phyloP scores from a whole-genome alignment of 345 rosid genomes.

The Populus ilicifolia region DNA sequence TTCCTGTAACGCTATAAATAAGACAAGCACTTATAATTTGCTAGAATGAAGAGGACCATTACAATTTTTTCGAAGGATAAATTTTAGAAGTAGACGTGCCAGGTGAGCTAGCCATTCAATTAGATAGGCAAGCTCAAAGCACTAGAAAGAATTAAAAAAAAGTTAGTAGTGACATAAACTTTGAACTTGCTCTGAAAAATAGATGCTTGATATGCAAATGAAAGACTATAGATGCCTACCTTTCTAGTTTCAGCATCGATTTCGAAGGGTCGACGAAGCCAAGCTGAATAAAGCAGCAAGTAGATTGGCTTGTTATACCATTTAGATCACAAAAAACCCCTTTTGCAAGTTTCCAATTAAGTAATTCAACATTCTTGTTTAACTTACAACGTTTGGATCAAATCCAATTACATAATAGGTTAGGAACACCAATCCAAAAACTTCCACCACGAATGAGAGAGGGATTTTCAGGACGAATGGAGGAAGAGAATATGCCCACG shows the following conservation, averaged over 20 bases:
- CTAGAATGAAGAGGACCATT: not conserved
- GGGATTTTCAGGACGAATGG: constrained; percentile 79
- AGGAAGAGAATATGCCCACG: constrained; percentile 79
- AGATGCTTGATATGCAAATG: too few relatives aligned
- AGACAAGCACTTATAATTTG: not conserved
- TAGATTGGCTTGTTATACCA: not conserved
- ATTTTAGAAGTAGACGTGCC: too few relatives aligned
- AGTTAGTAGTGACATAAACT: too few relatives aligned
- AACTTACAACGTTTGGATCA: constrained; percentile 76
- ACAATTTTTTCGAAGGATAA: constrained; percentile 1
- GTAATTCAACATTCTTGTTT: not conserved
- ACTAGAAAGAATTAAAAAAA: too few relatives aligned
- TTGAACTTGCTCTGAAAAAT: too few relatives aligned
- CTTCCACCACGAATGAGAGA: constrained; percentile 58
- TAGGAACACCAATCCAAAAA: constrained; percentile 48
- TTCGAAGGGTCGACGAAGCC: too few relatives aligned
- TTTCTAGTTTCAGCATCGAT: too few relatives aligned
- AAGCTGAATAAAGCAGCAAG: not conserved
- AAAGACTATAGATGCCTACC: too few relatives aligned
- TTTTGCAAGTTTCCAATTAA: not conserved
- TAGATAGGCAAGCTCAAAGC: too few relatives aligned
- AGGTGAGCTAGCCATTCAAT: too few relatives aligned
- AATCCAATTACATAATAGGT: constrained; percentile 74
- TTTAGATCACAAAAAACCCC: not conserved
- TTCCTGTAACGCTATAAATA: not conserved